Evolutionary conservation across 2,329 filamentous ascomycete genomes (phyloP).

Genomic region (Hypoxylon sp.): DNA sequence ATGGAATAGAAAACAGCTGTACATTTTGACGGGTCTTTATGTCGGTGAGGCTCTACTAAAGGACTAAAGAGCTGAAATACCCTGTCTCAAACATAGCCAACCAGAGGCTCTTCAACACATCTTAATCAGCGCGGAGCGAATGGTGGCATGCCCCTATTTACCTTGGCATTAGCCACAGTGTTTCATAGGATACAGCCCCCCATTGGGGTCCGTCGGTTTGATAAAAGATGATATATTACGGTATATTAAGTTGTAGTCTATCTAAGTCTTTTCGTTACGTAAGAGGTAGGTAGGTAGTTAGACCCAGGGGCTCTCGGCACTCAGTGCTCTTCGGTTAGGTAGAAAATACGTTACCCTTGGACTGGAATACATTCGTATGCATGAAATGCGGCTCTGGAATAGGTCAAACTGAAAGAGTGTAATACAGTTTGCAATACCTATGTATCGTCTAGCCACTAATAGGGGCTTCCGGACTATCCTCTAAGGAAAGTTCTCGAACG

Average conservation of each 20-base stretch:
- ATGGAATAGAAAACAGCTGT: not conserved
- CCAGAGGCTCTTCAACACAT: not conserved
- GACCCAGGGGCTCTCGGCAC: too few relatives aligned
- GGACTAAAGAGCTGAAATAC: not conserved
- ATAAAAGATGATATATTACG: not conserved
- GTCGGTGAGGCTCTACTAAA: not conserved
- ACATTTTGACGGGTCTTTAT: not conserved
- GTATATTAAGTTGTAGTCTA: not conserved
- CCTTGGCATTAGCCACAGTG: not conserved
- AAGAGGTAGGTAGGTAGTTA: too few relatives aligned
- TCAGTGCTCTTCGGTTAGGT: too few relatives aligned
- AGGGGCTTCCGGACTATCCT: too few relatives aligned
- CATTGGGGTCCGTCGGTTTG: not conserved
- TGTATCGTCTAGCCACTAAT: too few relatives aligned
- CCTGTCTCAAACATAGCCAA: not conserved
- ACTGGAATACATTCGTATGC: too few relatives aligned
- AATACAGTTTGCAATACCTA: too few relatives aligned
- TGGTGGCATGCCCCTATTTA: not conserved
- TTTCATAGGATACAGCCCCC: not conserved
- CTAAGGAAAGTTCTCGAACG: too few relatives aligned
- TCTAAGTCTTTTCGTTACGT: too few relatives aligned
- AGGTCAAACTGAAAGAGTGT: too few relatives aligned
- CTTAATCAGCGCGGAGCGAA: not conserved
- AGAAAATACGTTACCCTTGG: too few relatives aligned
- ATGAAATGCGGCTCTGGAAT: too few relatives aligned